These are phyloP conservation scores for Hylodesmum podocarpum DNA, from an alignment of 306 rosid species.

Conservation along the genomic window DNA sequence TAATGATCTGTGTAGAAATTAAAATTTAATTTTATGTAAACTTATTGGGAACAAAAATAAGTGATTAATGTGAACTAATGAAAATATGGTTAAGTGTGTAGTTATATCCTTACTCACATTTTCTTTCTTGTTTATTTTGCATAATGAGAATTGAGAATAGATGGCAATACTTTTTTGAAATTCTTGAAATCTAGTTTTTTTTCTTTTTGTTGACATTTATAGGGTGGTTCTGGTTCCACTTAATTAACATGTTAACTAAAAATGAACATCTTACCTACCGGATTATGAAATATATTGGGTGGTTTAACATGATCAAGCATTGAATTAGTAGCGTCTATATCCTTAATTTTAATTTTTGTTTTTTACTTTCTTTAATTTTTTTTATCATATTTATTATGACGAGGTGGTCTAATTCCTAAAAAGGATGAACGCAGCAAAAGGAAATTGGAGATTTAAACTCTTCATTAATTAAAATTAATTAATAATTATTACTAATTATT, in stretches of 20 bases:
- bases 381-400: neutral
- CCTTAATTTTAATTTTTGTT: neutral
- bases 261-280: conserved; percentile 36
- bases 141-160: neutral
- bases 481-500: too few species aligned
- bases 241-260: conserved; percentile 36
- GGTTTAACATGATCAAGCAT: conserved; percentile 5
- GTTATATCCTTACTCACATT: neutral
- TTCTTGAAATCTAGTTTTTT: neutral
- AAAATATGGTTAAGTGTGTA: neutral
- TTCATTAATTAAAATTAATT: too few species aligned
- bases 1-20: too few species aligned
- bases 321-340: conserved; percentile 22
- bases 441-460: too few species aligned
- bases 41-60: neutral
- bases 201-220: too few species aligned
- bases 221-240: neutral
- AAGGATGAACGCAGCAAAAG: too few species aligned
- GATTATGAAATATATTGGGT: neutral
- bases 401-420: too few species aligned
- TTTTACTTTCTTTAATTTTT: neutral
- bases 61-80: neutral
- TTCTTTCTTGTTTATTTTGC: neutral
- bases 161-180: neutral
- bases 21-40: neutral